phyloP scores from a whole-genome alignment of 2,329 filamentous ascomycete genomes.

The Fusarium buxicola region DNA sequence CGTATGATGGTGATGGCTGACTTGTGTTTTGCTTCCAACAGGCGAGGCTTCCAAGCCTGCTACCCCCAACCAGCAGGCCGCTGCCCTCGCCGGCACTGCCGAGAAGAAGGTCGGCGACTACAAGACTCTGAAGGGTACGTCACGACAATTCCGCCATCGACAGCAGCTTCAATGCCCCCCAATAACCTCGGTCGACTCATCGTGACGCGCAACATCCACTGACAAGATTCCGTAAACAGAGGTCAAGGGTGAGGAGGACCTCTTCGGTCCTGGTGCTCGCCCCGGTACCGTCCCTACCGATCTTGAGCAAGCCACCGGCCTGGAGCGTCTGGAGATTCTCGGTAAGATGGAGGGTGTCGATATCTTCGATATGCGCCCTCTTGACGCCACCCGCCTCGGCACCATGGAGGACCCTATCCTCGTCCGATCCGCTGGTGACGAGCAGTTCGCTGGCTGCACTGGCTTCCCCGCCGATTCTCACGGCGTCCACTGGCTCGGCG shows the following conservation, averaged over 20 bases:
- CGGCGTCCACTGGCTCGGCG: slow-evolving; percentile 88
- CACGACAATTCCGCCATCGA: slow-evolving; percentile 32
- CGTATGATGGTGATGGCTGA: slow-evolving; percentile 52
- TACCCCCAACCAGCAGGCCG: slow-evolving; percentile 53
- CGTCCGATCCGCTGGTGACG: slow-evolving; percentile 91
- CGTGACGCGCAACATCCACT: slow-evolving; percentile 35
- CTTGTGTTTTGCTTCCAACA: slow-evolving; percentile 42
- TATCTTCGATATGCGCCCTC: slow-evolving; percentile 97
- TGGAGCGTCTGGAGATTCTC: slow-evolving; percentile 98
- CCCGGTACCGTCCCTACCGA: slow-evolving; percentile 91
- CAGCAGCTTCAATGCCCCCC: slow-evolving; percentile 19
- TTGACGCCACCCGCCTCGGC: slow-evolving; percentile 92
- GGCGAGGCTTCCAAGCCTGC: slow-evolving; percentile 54
- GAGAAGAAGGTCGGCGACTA: slow-evolving; percentile 61
- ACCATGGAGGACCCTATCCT: slow-evolving; percentile 91
- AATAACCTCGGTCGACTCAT: slow-evolving; percentile 43
- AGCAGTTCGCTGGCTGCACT: slow-evolving; percentile 98
- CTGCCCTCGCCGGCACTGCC: slow-evolving; percentile 52
- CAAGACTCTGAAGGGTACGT: slow-evolving; percentile 62
- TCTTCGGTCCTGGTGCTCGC: slow-evolving; percentile 83
- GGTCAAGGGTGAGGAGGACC: slow-evolving; percentile 83
- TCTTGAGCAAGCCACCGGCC: slow-evolving; percentile 94
- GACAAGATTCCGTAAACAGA: slow-evolving; percentile 66
- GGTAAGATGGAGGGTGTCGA: slow-evolving; percentile 99
- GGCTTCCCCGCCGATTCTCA: slow-evolving; percentile 94